These are phyloP conservation scores for Saccharomycopsis schoenii DNA, from an alignment of 805 yeast genomes.

Conservation along the genomic window DNA sequence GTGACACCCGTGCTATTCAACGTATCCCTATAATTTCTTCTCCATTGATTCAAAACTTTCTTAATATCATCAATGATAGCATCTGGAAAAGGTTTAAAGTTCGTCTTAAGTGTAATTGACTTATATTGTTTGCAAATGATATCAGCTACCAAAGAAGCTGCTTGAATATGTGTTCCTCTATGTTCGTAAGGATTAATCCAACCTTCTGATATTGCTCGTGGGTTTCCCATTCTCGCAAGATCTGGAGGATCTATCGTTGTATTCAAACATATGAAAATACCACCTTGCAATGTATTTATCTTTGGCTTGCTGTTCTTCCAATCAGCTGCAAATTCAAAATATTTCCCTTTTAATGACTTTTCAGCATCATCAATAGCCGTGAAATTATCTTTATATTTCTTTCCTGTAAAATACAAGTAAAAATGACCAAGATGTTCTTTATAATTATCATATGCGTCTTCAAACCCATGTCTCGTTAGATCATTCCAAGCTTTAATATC, in stretches of 20 bases:
- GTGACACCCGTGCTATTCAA: neutral
- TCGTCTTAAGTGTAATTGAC: slow-evolving; percentile 73
- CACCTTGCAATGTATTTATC: slow-evolving; percentile 89
- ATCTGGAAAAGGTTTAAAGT: slow-evolving; percentile 84
- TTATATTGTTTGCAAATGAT: slow-evolving; percentile 83
- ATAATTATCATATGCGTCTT: slow-evolving; percentile 50
- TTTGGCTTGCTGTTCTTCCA: slow-evolving; percentile 90
- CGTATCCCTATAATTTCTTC: slow-evolving; percentile 78
- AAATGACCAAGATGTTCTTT: slow-evolving; percentile 53
- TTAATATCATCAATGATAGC: slow-evolving; percentile 95
- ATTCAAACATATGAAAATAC: slow-evolving; percentile 80
- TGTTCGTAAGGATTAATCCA: slow-evolving; percentile 83
- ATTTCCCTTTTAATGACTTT: slow-evolving; percentile 34
- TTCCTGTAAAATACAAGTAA: slow-evolving; percentile 80
- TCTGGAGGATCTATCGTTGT: slow-evolving; percentile 98
- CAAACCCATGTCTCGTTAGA: slow-evolving; percentile 51
- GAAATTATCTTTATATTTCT: slow-evolving; percentile 85
- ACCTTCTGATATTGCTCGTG: slow-evolving; percentile 85
- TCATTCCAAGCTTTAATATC: slow-evolving; percentile 3
- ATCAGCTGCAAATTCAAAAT: slow-evolving; percentile 66
- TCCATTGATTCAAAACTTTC: slow-evolving; percentile 76
- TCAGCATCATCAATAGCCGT: slow-evolving; percentile 58
- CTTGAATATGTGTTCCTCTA: slow-evolving; percentile 68
- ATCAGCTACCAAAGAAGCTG: slow-evolving; percentile 85
- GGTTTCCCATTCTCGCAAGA: slow-evolving; percentile 60